These are phyloP conservation scores for Trichoderma breve DNA, from an alignment of 2,329 filamentous ascomycete species.

Conservation along the genomic window DNA sequence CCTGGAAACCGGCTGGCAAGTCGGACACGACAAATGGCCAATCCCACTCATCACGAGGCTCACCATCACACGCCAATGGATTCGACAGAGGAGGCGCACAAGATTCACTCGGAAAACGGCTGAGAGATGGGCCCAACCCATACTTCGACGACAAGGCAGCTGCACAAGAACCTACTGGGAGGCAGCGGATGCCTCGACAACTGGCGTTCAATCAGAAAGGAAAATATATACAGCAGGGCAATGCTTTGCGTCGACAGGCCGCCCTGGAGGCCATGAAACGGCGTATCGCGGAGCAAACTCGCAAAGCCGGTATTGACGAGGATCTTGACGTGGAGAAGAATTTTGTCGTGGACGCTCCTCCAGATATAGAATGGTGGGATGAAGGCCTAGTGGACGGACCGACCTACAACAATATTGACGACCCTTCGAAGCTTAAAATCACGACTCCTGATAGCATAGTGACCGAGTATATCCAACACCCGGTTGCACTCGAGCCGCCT, in stretches of 20 bases:
- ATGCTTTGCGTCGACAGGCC: slow-evolving; percentile 81
- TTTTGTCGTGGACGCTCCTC: slow-evolving; percentile 79
- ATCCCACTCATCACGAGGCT: slow-evolving; percentile 15
- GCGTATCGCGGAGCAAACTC: slow-evolving; percentile 80
- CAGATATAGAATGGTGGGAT: slow-evolving; percentile 96
- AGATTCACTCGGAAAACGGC: slow-evolving; percentile 20
- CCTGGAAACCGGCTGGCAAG: slow-evolving; percentile 45
- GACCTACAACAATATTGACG: slow-evolving; percentile 69
- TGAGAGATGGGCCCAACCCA: slow-evolving; percentile 55
- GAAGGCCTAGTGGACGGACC: slow-evolving; percentile 76
- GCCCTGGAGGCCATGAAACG: slow-evolving; percentile 93
- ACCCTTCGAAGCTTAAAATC: slow-evolving; percentile 67
- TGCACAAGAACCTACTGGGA: slow-evolving; percentile 55
- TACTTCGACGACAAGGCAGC: slow-evolving; percentile 74
- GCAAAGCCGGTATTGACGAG: slow-evolving; percentile 92
- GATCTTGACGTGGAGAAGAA: slow-evolving; percentile 85
- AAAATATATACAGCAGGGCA: slow-evolving; percentile 94
- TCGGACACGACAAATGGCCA: slow-evolving; percentile 27
- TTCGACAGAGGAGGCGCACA: not conserved
- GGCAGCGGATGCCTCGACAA: slow-evolving; percentile 68
- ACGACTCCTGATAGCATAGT: slow-evolving; percentile 79
- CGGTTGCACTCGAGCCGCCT: slow-evolving; percentile 83
- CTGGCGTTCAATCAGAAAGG: slow-evolving; percentile 92
- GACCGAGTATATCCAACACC: slow-evolving; percentile 88
- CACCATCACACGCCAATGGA: not conserved